Base-by-base conservation (phyloP, 345 rosid species). In the Pistacia vera region DNA sequence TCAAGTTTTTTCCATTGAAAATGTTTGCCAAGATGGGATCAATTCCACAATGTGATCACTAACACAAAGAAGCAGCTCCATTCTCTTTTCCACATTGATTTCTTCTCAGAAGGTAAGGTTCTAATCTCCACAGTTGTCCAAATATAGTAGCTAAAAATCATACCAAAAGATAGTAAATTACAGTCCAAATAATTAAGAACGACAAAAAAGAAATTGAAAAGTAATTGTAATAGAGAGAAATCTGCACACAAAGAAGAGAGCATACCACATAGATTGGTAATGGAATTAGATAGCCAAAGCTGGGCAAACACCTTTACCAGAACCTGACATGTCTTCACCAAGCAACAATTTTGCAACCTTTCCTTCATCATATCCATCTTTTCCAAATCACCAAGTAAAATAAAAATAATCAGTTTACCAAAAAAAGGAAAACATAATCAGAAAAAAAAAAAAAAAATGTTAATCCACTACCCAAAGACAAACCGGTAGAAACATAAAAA, bases 281-380 rank as follows among this genome's bases (percentile, higher is more conserved):
- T 91, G 80, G 99, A 93, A 84, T 96, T 96, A 25, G 97, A 92
- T 88, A 22, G 98, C 97, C 83, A 92, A 79, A 77, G 98, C 95
- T 8, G 98, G 85, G 78, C 93, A 90, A 49, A 87, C 99, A 9
- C 99, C 99, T 83, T 91, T 91, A 10, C 99, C 99, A 48, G 92
- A 91, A 14, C 99, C 99, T 68, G 98, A 96, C 98, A 96, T 93
- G 77, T 96, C 99, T 75, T 96, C 99, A 8, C 99, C 99, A 69
- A 96, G 99, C 77, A 96, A 75, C 85, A 96, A 79, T 75, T 96
- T 96, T 16, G 98, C 87, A 83, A 93, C 73, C 95, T 92, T 87
- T 96, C 99, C 88, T 90, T 96, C 97, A 96, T 96, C 97, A 90
- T 86, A 30, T 96, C 93, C 68, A 84, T 80, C 76, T 91, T 98